Base-by-base conservation (phyloP, 1,139 yeast genomes). In the Nakaseomyces delphensis region DNA sequence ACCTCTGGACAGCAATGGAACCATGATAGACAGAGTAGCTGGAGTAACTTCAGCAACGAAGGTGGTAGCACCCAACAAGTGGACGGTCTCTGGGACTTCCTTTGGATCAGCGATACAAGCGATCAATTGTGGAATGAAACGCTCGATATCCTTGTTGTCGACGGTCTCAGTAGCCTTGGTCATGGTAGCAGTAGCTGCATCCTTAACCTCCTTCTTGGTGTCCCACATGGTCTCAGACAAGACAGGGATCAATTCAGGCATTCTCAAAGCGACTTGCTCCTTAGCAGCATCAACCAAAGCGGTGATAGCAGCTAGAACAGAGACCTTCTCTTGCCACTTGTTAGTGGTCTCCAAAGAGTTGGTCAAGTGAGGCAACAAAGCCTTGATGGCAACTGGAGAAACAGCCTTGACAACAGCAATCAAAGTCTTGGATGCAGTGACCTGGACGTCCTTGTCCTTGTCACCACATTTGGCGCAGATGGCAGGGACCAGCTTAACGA, bases 171-270 rank as follows among this genome's bases (percentile, higher is more conserved):
- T 91, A 59, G 95, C 82, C 74, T 86, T 85, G 70, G 89, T 78
- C 79, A 91, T 87, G 68, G 97, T 86, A 62, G 80, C 81, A 62
- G 94, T 83, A 57, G 98, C 96, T 66, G 93, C 95, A 62, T 77
- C 80, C 83, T 91, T 91, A 68, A 91, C 97, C 67, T 91, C 97
- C 71, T 79, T 77, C 81, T 91, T 91, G 73, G 98, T 91, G 71
- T 91, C 98, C 98, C 98, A 91, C 97, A 91, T 91, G 62, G 96
- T 85, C 76, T 91, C 98, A 57, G 98, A 91, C 64, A 91, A 76
- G 56, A 83, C 93, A 70, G 98, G 98, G 64, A 91, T 89, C 70
- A 91, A 81, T 76, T 91, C 97, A 64, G 97, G 96, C 97, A 91
- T 89, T 78, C 97, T 86, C 66, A 91, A 78, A 60, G 98, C 96